Evolutionary conservation across 352 stramenopile species (phyloP).

Genomic region (Blastocystis sp.): DNA sequence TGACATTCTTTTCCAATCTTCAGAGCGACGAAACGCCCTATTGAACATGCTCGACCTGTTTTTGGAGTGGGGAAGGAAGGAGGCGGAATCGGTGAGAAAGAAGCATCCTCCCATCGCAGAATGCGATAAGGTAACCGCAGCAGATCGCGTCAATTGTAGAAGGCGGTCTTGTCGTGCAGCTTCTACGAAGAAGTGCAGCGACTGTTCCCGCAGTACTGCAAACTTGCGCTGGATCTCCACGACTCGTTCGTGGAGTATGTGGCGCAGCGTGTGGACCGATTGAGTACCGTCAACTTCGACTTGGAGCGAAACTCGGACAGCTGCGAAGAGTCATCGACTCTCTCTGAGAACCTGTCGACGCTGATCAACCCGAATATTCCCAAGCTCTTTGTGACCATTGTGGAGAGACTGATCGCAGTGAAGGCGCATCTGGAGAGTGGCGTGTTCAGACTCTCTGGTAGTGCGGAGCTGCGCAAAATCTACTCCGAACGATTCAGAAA

Average conservation of each 20-base stretch:
- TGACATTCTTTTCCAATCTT: background rate
- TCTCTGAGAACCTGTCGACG: background rate
- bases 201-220: background rate
- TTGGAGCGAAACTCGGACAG: no score
- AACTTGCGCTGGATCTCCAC: background rate
- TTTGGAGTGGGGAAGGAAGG: conserved; percentile 6
- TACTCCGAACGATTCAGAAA: background rate
- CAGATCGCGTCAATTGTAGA: background rate
- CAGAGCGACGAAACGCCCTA: background rate
- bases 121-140: background rate
- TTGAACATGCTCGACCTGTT: conserved; percentile 33
- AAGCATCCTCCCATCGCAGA: background rate
- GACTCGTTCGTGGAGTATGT: background rate
- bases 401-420: background rate
- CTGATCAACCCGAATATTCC: background rate
- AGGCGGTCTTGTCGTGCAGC: background rate
- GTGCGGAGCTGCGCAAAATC: background rate
- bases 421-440: conserved; percentile 1
- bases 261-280: background rate
- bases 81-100: background rate
- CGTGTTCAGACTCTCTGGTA: background rate
- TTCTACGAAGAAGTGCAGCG: background rate
- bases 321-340: background rate
- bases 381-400: background rate
- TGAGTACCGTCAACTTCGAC: background rate